Percentiles rank a stretch among this genome's conserved stretches.
These are phyloP conservation scores for Babesia bigemina DNA, from an alignment of 169 alveolate genomes.

Conservation along the genomic window DNA sequence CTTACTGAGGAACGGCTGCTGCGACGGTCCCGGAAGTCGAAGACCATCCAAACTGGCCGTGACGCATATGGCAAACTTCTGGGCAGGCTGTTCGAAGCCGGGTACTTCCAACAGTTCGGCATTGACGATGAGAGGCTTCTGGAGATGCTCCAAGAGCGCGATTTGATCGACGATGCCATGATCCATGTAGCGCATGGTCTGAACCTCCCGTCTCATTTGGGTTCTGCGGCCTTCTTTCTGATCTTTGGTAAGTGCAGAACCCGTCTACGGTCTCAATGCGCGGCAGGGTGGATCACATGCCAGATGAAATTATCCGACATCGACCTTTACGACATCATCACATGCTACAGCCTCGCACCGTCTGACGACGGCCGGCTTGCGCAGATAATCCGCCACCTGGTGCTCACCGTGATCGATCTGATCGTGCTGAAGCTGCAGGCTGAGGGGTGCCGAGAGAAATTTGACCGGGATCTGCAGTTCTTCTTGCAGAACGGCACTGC, in stretches of 20 bases:
- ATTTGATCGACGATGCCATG: slow-evolving; percentile 30
- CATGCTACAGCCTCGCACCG: slow-evolving; percentile 25
- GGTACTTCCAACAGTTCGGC: slow-evolving; percentile 12
- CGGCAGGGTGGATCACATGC: slow-evolving; percentile 20
- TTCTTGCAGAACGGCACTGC: slow-evolving; percentile 49
- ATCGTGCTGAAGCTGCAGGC: slow-evolving; percentile 10
- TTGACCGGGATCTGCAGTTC: slow-evolving; percentile 27
- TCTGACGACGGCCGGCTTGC: slow-evolving; percentile 28
- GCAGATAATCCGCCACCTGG: slow-evolving; percentile 19
- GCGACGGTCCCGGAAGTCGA: slow-evolving; percentile 16
- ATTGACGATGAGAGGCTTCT: not conserved
- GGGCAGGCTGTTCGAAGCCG: slow-evolving; percentile 7
- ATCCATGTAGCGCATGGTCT: not conserved
- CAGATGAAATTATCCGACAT: slow-evolving; percentile 9
- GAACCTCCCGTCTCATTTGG: not conserved
- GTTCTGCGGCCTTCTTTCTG: slow-evolving; percentile 14
- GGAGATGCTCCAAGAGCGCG: slow-evolving; percentile 5
- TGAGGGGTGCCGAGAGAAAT: not conserved
- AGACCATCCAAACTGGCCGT: slow-evolving; percentile 20
- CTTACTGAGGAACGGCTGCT: slow-evolving; percentile 21
- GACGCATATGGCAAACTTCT: slow-evolving; percentile 1
- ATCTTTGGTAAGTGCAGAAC: slow-evolving; percentile 6
- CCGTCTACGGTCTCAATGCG: not conserved
- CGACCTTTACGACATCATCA: slow-evolving; percentile 34
- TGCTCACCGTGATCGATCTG: slow-evolving; percentile 13